These are phyloP conservation scores for Kuraishia borneana DNA, from an alignment of 805 yeast genomes.

Conservation along the genomic window DNA sequence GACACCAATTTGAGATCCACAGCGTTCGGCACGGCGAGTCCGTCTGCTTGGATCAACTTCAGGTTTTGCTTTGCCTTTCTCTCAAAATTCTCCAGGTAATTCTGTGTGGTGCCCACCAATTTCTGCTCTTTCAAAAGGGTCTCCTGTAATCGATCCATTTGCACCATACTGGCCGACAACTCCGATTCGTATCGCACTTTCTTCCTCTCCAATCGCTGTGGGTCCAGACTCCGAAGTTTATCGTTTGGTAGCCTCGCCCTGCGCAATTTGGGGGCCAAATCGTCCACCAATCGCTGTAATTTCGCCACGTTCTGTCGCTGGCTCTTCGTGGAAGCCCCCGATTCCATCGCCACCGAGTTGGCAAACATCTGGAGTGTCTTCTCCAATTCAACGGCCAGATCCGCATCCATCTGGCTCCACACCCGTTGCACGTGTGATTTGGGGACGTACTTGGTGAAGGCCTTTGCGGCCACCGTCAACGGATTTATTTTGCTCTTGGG, in stretches of 20 bases:
- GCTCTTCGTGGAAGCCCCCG: background rate
- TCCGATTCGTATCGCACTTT: slow-evolving; percentile 1
- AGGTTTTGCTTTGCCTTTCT: slow-evolving; percentile 1
- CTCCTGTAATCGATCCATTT: slow-evolving; percentile 1
- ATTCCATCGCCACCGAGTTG: background rate
- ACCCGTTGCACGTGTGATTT: background rate
- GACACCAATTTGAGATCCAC: no score
- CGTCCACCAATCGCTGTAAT: background rate
- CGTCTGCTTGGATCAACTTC: slow-evolving; percentile 1
- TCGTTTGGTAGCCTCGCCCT: background rate
- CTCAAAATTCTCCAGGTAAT: background rate
- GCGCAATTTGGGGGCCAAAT: background rate
- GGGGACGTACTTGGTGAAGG: slow-evolving; percentile 1
- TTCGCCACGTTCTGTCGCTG: background rate
- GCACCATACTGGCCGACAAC: slow-evolving; percentile 1
- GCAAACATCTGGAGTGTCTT: slow-evolving; percentile 1
- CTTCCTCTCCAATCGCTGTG: background rate
- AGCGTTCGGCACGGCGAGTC: no score
- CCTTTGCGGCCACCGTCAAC: background rate
- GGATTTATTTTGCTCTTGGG: background rate
- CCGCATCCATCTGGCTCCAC: slow-evolving; percentile 1
- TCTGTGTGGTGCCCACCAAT: background rate
- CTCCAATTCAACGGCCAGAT: background rate
- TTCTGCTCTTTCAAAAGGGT: background rate
- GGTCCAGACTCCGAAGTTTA: slow-evolving; percentile 1